Percentiles rank a stretch among this genome's conserved stretches.
Conservation (phyloP, 176 grass and related monocot genomes). For the Tillandsia leiboldiana region DNA sequence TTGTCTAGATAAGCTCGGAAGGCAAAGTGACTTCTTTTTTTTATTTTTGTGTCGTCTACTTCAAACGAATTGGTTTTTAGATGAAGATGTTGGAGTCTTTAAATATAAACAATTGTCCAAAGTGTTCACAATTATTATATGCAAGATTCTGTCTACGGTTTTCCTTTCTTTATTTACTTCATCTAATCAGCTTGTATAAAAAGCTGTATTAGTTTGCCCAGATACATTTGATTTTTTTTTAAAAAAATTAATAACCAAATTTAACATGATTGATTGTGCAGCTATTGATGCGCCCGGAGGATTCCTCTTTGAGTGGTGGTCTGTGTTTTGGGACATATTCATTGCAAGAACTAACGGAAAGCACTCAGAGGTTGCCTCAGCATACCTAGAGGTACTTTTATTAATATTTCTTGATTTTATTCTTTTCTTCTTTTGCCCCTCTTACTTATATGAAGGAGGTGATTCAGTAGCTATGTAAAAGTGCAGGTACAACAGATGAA, state of each 20-base stretch:
- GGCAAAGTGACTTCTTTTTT: too few relatives aligned
- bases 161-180: too few relatives aligned
- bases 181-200: too few relatives aligned
- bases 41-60: too few relatives aligned
- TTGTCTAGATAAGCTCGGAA: too few relatives aligned
- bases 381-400: constrained; percentile 27
- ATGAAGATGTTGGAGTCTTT: too few relatives aligned
- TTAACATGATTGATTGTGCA: constrained; percentile 4
- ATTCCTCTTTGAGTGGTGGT: constrained; percentile 41
- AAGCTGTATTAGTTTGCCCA: too few relatives aligned
- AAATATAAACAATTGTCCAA: background rate
- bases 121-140: background rate
- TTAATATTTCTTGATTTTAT: background rate
- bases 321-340: constrained; percentile 42
- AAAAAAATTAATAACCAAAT: too few relatives aligned
- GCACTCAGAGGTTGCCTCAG: constrained; percentile 30
- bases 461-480: background rate
- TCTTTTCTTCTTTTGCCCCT: background rate
- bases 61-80: too few relatives aligned
- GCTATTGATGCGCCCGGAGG: constrained; percentile 33
- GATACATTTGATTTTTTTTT: too few relatives aligned
- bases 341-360: constrained; percentile 33
- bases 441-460: background rate
- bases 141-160: constrained; percentile 3
- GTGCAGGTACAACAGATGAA: constrained; percentile 5